phyloP scores from a whole-genome alignment of 1,139 yeast species.

The Kluyveromyces sp. region DNA sequence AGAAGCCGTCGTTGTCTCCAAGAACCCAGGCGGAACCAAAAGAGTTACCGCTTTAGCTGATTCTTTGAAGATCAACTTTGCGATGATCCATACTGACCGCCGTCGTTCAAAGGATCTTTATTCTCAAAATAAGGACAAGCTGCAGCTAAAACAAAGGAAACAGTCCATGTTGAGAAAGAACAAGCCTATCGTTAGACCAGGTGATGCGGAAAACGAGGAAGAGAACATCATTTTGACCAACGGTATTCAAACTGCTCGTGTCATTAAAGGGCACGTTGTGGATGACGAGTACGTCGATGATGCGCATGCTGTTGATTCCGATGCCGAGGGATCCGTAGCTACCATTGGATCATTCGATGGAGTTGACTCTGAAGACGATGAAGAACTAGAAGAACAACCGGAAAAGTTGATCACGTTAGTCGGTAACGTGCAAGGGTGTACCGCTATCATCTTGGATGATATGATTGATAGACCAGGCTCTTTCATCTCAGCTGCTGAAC shows the following conservation, averaged over 20 bases:
- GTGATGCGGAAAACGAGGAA: constrained; percentile 50
- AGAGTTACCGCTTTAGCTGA: constrained; percentile 97
- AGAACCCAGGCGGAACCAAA: constrained; percentile 98
- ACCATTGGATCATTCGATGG: constrained; percentile 68
- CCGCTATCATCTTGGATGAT: constrained; percentile 92
- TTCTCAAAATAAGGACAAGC: constrained; percentile 33
- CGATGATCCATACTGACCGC: constrained; percentile 98
- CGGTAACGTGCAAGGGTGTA: constrained; percentile 86
- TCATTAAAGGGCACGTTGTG: constrained; percentile 95
- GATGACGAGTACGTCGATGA: constrained; percentile 92
- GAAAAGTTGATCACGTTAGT: constrained; percentile 92
- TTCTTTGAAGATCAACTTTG: constrained; percentile 88
- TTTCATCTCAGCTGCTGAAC: constrained; percentile 96
- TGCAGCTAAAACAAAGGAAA: constrained; percentile 33
- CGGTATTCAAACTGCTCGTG: constrained; percentile 91
- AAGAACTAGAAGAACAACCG: constrained; percentile 63
- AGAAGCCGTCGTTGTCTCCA: constrained; percentile 81
- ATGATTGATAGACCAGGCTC: constrained; percentile 94
- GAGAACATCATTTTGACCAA: constrained; percentile 63
- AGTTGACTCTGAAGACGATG: constrained; percentile 70
- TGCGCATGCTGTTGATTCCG: constrained; percentile 38
- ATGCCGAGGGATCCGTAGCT: constrained; percentile 27
- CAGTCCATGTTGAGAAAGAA: constrained; percentile 34
- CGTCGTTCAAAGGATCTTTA: constrained; percentile 78
- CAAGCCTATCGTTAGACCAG: constrained; percentile 34